Conservation (phyloP, 352 stramenopile species). For the Aphanomyces euteiches region DNA sequence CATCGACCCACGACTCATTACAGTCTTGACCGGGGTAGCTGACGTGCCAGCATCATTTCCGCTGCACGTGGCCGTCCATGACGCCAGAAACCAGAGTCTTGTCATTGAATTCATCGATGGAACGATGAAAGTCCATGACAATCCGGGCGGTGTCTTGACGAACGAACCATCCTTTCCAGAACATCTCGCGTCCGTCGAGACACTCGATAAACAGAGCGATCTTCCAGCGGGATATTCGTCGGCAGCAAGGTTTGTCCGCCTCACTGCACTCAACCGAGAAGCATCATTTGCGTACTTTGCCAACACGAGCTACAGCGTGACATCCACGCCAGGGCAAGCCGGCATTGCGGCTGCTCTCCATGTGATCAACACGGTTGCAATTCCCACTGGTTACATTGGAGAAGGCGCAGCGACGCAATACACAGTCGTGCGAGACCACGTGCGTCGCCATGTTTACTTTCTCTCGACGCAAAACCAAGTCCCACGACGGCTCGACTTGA, state of each 20-base stretch:
- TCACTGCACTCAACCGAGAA: conserved; percentile 2
- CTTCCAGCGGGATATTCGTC: conserved; percentile 10
- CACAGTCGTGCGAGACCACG: conserved; percentile 64
- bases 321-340: conserved; percentile 48
- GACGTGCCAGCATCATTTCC: neutral
- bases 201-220: neutral
- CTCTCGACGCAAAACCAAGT: conserved; percentile 66
- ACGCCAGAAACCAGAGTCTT: conserved; percentile 5
- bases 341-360: conserved; percentile 53
- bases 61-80: conserved; percentile 19
- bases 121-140: conserved; percentile 17
- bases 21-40: neutral
- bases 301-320: conserved; percentile 38
- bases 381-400: conserved; percentile 32
- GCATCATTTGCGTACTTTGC: neutral
- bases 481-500: conserved; percentile 53
- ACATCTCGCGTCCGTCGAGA: neutral
- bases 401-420: conserved; percentile 56
- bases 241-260: neutral
- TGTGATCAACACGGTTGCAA: conserved; percentile 57
- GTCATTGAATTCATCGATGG: conserved; percentile 24
- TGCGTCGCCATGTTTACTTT: conserved; percentile 56
- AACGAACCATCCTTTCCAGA: neutral
- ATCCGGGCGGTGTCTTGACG: conserved; percentile 18
- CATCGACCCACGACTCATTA: conserved; percentile 3